These are phyloP conservation scores for Blattamonas nauphoetae DNA, from an alignment of 78 protist species.

Conservation along the genomic window DNA sequence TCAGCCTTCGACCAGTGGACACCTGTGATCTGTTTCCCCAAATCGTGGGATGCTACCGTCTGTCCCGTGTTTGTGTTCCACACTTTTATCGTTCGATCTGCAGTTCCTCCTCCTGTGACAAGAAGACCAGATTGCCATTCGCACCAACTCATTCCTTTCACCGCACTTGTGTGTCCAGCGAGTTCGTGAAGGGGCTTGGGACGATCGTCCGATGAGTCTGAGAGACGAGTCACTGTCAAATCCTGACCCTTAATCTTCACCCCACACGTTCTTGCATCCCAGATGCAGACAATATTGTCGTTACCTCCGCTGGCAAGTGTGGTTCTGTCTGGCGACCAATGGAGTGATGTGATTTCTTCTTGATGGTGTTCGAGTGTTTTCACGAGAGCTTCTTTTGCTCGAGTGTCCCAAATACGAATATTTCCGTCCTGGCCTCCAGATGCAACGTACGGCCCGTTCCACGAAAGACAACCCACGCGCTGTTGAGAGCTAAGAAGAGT, in stretches of 20 bases:
- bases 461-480: neutral
- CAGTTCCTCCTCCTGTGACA: constrained; percentile 98
- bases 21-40: neutral
- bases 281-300: constrained; percentile 90
- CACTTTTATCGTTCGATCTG: constrained; percentile 89
- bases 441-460: constrained; percentile 22
- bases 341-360: too few species aligned
- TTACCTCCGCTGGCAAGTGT: constrained; percentile 97
- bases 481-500: neutral
- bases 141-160: constrained; percentile 98
- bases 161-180: constrained; percentile 63
- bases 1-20: neutral
- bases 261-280: constrained; percentile 58
- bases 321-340: constrained; percentile 87
- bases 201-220: constrained; percentile 33
- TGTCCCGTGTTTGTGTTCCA: too few species aligned
- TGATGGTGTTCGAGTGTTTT: too few species aligned
- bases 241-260: neutral
- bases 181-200: constrained; percentile 40
- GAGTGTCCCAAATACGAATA: constrained; percentile 20
- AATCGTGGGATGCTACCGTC: constrained; percentile 83
- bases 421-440: constrained; percentile 7
- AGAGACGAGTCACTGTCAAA: constrained; percentile 19
- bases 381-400: neutral
- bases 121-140: constrained; percentile 78